Conservation (phyloP, 1,284 basidiomycete species). For the Leucoagaricus sp. region DNA sequence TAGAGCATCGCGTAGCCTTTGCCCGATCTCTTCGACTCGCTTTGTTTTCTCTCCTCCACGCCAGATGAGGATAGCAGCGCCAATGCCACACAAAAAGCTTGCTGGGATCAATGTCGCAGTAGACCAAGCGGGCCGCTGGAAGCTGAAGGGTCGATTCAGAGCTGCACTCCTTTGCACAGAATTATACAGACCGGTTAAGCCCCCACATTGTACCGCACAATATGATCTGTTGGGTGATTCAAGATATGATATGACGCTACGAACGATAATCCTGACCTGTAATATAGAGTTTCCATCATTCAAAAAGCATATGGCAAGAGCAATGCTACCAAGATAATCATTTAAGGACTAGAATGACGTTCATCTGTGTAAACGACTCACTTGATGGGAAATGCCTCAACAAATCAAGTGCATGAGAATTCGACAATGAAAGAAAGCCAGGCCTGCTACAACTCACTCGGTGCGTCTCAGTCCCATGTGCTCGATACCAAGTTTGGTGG, state of each 20-base stretch:
- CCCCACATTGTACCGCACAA: conserved; percentile 86
- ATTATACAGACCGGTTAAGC: conserved; percentile 51
- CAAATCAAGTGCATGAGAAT: background rate
- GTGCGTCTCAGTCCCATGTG: conserved; percentile 86
- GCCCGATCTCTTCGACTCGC: conserved; percentile 72
- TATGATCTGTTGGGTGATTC: conserved; percentile 43
- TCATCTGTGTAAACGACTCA: conserved; percentile 25
- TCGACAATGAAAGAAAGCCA: background rate
- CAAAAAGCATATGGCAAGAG: conserved; percentile 62
- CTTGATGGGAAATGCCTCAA: conserved; percentile 79
- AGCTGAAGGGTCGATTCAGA: conserved; percentile 34
- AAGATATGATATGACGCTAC: background rate
- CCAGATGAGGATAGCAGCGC: conserved; percentile 80
- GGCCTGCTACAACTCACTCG: conserved; percentile 42
- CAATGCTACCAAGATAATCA: conserved; percentile 42
- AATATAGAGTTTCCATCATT: conserved; percentile 85
- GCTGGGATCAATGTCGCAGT: conserved; percentile 75
- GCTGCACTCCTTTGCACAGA: background rate
- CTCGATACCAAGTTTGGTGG: conserved; percentile 84
- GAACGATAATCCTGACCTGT: conserved; percentile 47
- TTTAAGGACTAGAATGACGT: conserved; percentile 7
- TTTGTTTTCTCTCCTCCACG: conserved; percentile 78
- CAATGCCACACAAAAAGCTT: conserved; percentile 81
- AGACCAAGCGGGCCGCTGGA: conserved; percentile 65
- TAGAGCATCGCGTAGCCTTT: conserved; percentile 70